Conservation (phyloP, 805 yeast species). For the Candida michaelii region DNA sequence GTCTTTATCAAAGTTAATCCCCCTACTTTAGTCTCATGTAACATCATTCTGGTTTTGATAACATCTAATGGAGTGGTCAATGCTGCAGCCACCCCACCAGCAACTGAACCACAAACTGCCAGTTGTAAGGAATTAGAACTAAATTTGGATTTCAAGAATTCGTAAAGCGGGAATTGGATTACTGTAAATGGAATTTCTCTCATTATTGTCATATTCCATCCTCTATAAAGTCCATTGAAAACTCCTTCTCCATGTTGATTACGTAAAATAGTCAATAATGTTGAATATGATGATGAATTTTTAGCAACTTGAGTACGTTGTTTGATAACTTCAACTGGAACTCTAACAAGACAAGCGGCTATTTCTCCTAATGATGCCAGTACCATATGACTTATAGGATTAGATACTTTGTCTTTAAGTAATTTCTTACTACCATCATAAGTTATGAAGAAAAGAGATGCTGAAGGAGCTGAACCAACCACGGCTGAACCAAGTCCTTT, state of each 20-base stretch:
- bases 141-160: constrained; percentile 67
- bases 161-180: constrained; percentile 94
- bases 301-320: constrained; percentile 76
- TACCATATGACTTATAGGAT: constrained; percentile 68
- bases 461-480: constrained; percentile 87
- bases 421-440: constrained; percentile 70
- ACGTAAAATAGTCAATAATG: constrained; percentile 59
- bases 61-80: constrained; percentile 79
- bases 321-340: constrained; percentile 95
- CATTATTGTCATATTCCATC: constrained; percentile 89
- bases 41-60: constrained; percentile 82
- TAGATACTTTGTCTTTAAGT: constrained; percentile 15
- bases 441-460: constrained; percentile 55
- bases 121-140: constrained; percentile 34
- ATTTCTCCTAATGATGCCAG: constrained; percentile 89
- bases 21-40: constrained; percentile 51
- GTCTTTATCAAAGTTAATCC: constrained; percentile 47
- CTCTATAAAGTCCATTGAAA: constrained; percentile 79
- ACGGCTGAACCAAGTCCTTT: constrained; percentile 91
- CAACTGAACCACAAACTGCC: constrained; percentile 71
- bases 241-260: constrained; percentile 79
- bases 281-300: constrained; percentile 60
- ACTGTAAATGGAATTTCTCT: constrained; percentile 96
- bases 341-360: constrained; percentile 90
- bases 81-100: constrained; percentile 84